Base-by-base conservation (phyloP, 2,329 filamentous ascomycete species). In the Beauveria brongniartii region DNA sequence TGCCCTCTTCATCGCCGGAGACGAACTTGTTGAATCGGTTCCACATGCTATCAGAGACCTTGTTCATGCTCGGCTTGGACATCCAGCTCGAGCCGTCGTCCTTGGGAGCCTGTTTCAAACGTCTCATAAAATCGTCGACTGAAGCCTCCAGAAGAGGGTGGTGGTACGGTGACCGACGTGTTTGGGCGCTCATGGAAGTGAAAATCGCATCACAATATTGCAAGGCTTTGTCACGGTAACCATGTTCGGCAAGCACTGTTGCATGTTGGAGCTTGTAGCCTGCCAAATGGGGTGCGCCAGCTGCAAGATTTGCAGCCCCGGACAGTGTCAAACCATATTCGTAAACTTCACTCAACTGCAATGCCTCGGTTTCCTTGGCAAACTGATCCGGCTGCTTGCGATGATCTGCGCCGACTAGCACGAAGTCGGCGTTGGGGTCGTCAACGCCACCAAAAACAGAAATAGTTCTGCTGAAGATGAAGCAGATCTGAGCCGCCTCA, bases 1-100 rank as follows among this genome's bases (percentile, higher is more conserved):
- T 79, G 56, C 96, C 92, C 57, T 84, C 84, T 59, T 97, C 93
- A 63, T 97, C 93, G 16, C 94, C 95, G 56, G 90, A 87, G 63
- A 99, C 92, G 70, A 99, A 99, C 69, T 92, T 97, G 75, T 92
- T 97, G 75, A 99, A 97, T 62, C 89, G 91, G 65, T 87, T 92
- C 83, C 91, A 92, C 71, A 97, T 85, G 40, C 89, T 91, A 63
- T 89, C 92, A 2, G 92, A 94, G 0, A 97, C 91, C 74, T 95
- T 96, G 73, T 95, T 92, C 83, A 97, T 95, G 72, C 86, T 97
- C 7, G 93, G 92, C 73, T 94, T 96, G 1, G 91, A 89, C 57
- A 99, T 94, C 91, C 93, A 96, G 2, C 92, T 93, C 22, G 85
- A 87, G 7, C 86, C 87, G 60, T 84, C 86, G 66, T 94, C 91